Conservation (phyloP, 2,329 filamentous ascomycete species). For the Blastomyces percursus region DNA sequence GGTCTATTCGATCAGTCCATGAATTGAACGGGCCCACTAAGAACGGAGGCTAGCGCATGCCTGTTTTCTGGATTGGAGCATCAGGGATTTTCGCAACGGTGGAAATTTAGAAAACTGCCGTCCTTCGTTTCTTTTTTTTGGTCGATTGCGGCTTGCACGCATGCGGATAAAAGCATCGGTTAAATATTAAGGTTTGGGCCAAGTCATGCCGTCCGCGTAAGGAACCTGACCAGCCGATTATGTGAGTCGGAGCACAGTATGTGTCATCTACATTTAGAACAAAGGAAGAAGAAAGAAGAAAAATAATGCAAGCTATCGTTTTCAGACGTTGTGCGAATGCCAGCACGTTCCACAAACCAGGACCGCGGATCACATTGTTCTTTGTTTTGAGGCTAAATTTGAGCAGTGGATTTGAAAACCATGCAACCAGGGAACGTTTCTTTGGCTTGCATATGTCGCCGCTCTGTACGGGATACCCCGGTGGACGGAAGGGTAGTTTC, state of each 20-base stretch:
- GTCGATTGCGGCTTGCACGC: background rate
- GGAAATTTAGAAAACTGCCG: background rate
- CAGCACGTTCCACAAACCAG: background rate
- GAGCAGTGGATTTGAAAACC: background rate
- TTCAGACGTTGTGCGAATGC: background rate
- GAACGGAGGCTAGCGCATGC: background rate
- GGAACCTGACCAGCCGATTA: background rate
- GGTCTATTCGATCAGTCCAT: background rate
- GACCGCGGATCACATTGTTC: conserved; percentile 1
- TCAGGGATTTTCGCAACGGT: background rate
- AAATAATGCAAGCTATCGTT: background rate
- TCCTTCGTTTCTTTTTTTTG: background rate
- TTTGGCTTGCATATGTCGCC: background rate
- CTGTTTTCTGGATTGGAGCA: background rate
- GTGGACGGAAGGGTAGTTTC: background rate
- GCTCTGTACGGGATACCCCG: background rate
- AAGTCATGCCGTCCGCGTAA: background rate
- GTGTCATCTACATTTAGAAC: background rate
- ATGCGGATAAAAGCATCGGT: background rate
- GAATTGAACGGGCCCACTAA: background rate
- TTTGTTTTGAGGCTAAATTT: background rate
- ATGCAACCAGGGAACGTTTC: background rate
- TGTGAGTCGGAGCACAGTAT: background rate
- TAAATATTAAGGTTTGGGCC: background rate
- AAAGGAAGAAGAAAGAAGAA: background rate